Base-by-base conservation (phyloP, 2,329 filamentous ascomycete genomes). In the Nemania abortiva region DNA sequence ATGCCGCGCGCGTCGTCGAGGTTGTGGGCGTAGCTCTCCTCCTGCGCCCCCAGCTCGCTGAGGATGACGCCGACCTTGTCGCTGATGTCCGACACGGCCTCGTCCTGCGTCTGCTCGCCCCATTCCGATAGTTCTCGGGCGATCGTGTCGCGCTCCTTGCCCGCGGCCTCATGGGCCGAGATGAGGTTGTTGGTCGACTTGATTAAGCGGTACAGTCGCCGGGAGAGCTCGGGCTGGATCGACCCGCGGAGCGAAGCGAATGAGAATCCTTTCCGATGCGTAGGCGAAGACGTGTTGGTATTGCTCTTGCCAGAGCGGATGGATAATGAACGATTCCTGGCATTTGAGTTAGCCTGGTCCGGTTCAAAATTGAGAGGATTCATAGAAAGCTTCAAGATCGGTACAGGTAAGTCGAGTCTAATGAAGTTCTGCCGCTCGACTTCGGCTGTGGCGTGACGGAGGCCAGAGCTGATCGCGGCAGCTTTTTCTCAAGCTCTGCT, bases 41-140 rank as follows among this genome's bases (percentile, higher is more conserved):
- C 96, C 81, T 97, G 94, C 82, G 97, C 94, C 61, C 94, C 96
- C 70, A 99, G 89, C 84, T 98, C 96, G 24, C 92, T 92, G 69
- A 99, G 85, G 75, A 99, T 85, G 47, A 98, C 95, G 60, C 94
- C 96, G 61, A 99, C 87, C 86, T 99, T 99, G 86, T 98, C 96
- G 68, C 92, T 94, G 74, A 99, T 88, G 79, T 98, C 96, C 61
- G 90, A 94, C 76, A 98, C 86, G 60, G 90, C 89, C 70, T 97
- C 94, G 77, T 99, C 96, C 62, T 89, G 88, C 1, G 95, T 98
- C 69, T 92, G 89, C 83, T 98, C 95, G 66, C 96, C 96, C 96
- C 96, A 99, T 74, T 98, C 95, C 7, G 94, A 97, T 53, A 99
- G 89, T 84, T 98, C 95, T 11, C 90, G 90, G 18, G 95, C 96